Percentiles rank a stretch among this genome's conserved stretches.
Conservation (phyloP, 1,284 basidiomycete species). For the Microbotryum lychnidis-dioicae region DNA sequence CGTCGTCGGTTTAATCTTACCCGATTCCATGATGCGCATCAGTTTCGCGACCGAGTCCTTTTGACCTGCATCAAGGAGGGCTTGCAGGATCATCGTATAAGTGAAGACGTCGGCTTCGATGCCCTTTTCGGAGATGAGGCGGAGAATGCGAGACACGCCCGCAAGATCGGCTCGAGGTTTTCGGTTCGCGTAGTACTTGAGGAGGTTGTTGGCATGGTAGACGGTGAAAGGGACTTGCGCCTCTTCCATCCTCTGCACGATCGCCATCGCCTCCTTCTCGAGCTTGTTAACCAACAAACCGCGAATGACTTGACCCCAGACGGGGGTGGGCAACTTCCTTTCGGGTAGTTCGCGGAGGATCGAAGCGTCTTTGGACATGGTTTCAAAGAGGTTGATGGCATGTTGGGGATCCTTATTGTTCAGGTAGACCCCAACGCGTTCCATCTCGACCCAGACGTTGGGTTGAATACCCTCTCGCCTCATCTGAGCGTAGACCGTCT, state of each 20-base stretch:
- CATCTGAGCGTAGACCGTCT: constrained; percentile 16
- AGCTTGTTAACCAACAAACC: constrained; percentile 16
- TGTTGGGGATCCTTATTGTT: constrained; percentile 12
- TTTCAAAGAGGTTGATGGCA: constrained; percentile 12
- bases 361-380: constrained; percentile 10
- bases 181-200: constrained; percentile 15
- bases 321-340: constrained; percentile 1
- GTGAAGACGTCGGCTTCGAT: constrained; percentile 28
- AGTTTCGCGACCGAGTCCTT: constrained; percentile 21
- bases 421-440: constrained; percentile 19
- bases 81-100: constrained; percentile 26
- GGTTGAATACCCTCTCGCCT: constrained; percentile 7
- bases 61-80: constrained; percentile 22
- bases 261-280: constrained; percentile 12
- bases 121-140: constrained; percentile 10
- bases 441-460: constrained; percentile 19
- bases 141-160: constrained; percentile 12
- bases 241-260: constrained; percentile 18
- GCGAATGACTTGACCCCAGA: constrained; percentile 11
- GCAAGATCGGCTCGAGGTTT: constrained; percentile 17
- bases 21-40: constrained; percentile 23
- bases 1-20: constrained; percentile 16
- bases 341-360: not conserved
- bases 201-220: constrained; percentile 17
- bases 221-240: constrained; percentile 8